Base-by-base conservation (phyloP, 148 eudicot genomes). In the Silene latifolia region DNA sequence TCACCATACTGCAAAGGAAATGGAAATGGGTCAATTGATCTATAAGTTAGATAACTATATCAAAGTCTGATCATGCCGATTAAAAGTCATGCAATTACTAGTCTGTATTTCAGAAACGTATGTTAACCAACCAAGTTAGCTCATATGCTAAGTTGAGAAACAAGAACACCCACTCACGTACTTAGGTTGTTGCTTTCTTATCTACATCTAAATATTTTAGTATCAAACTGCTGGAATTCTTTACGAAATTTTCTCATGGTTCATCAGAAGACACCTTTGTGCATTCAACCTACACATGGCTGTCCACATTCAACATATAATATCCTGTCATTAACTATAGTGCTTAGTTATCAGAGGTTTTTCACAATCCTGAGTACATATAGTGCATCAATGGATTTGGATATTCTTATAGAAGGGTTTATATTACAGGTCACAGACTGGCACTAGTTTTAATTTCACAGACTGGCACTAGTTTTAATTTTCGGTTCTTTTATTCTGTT, bases 1-100 rank as follows among this genome's bases (percentile, higher is more conserved):
- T 94, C 63, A 94, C 98, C 91, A 91, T 89, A 83, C 98, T 94
- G 96, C 68, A 82, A 82, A 15, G 47, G 23, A 61, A 71, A 51
- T 29, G 20, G 7, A 58, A 1, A 67, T 23, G 9, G 13, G 69
- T 68, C 3, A 17, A 21, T 0, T 20, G 20, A 58, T 8, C 27
- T 46, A n/a, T 46, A 13, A 19, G 48, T 68, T 20, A 46, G 9
- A 68, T 24, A 11, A 20, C 72, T 68, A 21, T 66, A 17, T 39
- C 57, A 19, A 20, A 68, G 35, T 13, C 61, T 15, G 56, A 51
- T 39, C 69, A 44, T 19, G 12, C 18, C 12, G 14, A 73, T 7
- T 7, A 39, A 39, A 39, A 11, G 56, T 74, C 69, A 44, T 46
- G 23, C 20, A 61, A 13, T 3, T 12, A 9, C 7, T 46, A 20